Conservation (phyloP, 2,329 filamentous ascomycete genomes). For the Colletotrichum sp. region DNA sequence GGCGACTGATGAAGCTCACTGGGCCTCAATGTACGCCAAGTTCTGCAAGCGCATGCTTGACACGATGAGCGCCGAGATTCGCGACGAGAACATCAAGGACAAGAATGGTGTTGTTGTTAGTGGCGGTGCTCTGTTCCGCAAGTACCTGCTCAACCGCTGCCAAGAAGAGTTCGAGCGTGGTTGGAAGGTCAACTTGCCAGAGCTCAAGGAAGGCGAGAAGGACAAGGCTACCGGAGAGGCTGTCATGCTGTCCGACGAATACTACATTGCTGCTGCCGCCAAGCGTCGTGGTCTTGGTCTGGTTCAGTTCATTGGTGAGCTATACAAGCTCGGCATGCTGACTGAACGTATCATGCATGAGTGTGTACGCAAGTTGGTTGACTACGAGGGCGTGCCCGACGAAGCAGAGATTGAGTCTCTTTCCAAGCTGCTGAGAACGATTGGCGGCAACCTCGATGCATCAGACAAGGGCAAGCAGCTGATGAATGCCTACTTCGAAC, state of each 20-base stretch:
- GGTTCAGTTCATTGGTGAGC: constrained; percentile 98
- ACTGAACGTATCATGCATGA: constrained; percentile 99
- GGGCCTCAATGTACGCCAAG: constrained; percentile 98
- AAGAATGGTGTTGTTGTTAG: constrained; percentile 87
- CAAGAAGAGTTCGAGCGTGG: constrained; percentile 99
- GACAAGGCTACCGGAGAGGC: constrained; percentile 64
- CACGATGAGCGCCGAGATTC: constrained; percentile 92
- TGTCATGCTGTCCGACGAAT: constrained; percentile 90
- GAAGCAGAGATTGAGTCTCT: constrained; percentile 97
- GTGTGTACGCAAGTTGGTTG: constrained; percentile 95
- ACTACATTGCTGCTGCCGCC: constrained; percentile 90
- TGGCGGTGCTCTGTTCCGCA: constrained; percentile 94
- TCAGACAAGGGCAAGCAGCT: constrained; percentile 83
- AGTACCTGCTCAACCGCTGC: constrained; percentile 97
- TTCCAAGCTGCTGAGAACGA: constrained; percentile 89
- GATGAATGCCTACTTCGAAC: constrained; percentile 93
- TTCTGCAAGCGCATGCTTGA: constrained; percentile 98
- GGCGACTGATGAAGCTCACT: constrained; percentile 97
- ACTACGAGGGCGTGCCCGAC: constrained; percentile 91
- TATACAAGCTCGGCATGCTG: constrained; percentile 98
- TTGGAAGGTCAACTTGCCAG: constrained; percentile 89
- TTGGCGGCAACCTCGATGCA: constrained; percentile 84
- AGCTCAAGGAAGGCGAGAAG: constrained; percentile 70
- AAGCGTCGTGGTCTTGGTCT: constrained; percentile 97
- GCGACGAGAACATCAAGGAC: constrained; percentile 93